phyloP scores from a whole-genome alignment of 139 green algal species.

The Prasinococcaceae sp. region DNA sequence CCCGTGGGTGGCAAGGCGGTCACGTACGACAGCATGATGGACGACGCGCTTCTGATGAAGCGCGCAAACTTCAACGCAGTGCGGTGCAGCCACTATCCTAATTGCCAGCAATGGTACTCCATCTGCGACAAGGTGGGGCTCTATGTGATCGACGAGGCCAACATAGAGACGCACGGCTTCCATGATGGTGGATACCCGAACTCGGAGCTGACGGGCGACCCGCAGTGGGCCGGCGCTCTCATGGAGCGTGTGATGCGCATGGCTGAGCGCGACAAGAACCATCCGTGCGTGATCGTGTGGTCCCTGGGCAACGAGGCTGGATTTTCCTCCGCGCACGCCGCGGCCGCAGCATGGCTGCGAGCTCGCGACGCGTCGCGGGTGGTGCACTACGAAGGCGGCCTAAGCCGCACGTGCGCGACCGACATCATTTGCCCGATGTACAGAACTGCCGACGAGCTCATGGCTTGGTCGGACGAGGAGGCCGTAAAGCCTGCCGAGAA shows the following conservation, averaged over 20 bases:
- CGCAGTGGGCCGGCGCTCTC: conserved; percentile 10
- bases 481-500: conserved; percentile 18
- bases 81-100: conserved; percentile 89
- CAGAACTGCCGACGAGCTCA: conserved; percentile 4
- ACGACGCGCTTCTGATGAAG: conserved; percentile 87
- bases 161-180: conserved; percentile 96
- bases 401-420: conserved; percentile 61
- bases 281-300: conserved; percentile 78
- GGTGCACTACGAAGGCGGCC: conserved; percentile 65
- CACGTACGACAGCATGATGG: conserved; percentile 15
- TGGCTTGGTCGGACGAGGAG: too few relatives aligned
- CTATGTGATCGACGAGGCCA: conserved; percentile 90
- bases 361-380: conserved; percentile 26
- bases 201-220: conserved; percentile 17
- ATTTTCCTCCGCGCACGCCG: conserved; percentile 39
- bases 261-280: conserved; percentile 78
- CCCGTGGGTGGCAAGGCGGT: conserved; percentile 35
- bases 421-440: conserved; percentile 94
- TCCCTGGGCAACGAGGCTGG: conserved; percentile 87
- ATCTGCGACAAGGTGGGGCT: conserved; percentile 50
- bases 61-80: conserved; percentile 88
- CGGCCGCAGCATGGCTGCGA: conserved; percentile 11
- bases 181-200: conserved; percentile 36
- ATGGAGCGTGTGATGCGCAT: conserved; percentile 33
- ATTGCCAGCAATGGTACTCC: conserved; percentile 54